Base-by-base conservation (phyloP, 331 rosid species). In the Pyracantha coccinea region DNA sequence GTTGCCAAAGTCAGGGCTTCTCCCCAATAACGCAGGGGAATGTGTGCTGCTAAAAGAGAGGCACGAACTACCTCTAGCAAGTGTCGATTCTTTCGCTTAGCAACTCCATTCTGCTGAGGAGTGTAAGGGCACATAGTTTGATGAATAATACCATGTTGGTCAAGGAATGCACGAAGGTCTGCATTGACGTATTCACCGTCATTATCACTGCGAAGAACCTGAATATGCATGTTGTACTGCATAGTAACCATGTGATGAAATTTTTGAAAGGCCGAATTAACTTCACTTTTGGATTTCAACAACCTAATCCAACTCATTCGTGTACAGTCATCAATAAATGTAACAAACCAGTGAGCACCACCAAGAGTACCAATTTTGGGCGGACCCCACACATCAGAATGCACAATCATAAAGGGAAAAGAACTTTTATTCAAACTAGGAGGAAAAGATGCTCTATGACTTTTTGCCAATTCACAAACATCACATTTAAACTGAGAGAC, bases 1-100 rank as follows among this genome's bases (percentile, higher is more conserved):
- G 3, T 0, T 5, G 0, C 8, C 0, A 0, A 47, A 47, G 54
- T 15, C 1, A 47, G 3, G n/a, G 0, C n/a, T 16, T 47, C 8
- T 0, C n/a, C 54, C 54, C 8, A 5, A 47, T 47, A 15, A 15
- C 5, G 8, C 2, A 47, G 6, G 19, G n/a, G n/a, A 6, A 47
- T 0, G 2, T 45, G 8, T 11, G 5, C 15, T 0, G 7, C 7
- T 16, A 2, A 2, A 15, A 15, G 1, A 2, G n/a, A 0, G 6
- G n/a, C 54, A 47, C 0, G 3, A 47, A 47, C n/a, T 14, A 47
- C 54, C 8, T 45, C 8, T 15, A 47, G 6, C n/a, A 47, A 15
- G 8, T 47, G n/a, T 5, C n/a, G 0, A 47, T 47, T 47, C 7
- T 47, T 47, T 5, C 8, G 0, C 3, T 15, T 0, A 47, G 0